Conservation (phyloP, 2,329 filamentous ascomycete genomes). For the Aureobasidium sp. region DNA sequence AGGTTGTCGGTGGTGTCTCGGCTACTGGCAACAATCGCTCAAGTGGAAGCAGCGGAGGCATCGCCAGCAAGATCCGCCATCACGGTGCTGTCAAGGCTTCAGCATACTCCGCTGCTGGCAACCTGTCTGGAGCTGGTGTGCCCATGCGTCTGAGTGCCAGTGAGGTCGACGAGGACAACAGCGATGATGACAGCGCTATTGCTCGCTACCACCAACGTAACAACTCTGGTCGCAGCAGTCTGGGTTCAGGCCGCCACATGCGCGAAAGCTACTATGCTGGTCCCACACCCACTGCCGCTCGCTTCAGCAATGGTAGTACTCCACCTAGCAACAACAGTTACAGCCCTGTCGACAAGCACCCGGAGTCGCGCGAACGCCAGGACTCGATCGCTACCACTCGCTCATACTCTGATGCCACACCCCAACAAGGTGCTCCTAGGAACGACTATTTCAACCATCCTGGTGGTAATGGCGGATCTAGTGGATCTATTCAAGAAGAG, state of each 20-base stretch:
- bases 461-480: conserved; percentile 32
- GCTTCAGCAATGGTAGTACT: conserved; percentile 44
- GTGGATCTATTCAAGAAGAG: conserved; percentile 32
- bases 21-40: conserved; percentile 19
- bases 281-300: conserved; percentile 14
- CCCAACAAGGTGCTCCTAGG: conserved; percentile 25
- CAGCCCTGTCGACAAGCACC: conserved; percentile 24
- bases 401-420: conserved; percentile 35
- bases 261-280: conserved; percentile 26
- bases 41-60: conserved; percentile 34
- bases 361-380: conserved; percentile 2
- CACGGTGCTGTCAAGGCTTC: conserved; percentile 72
- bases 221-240: conserved; percentile 64
- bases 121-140: conserved; percentile 68
- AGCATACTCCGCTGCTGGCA: conserved; percentile 64
- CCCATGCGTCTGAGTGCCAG: conserved; percentile 90
- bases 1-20: conserved; percentile 59
- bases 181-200: conserved; percentile 56
- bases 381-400: conserved; percentile 1
- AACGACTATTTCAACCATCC: conserved; percentile 35
- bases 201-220: conserved; percentile 55
- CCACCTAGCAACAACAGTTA: conserved; percentile 37
- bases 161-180: conserved; percentile 83
- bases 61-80: conserved; percentile 80
- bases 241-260: conserved; percentile 34